These are phyloP conservation scores for Biscogniauxia sp. DNA, from an alignment of 2,329 filamentous ascomycete species.

Conservation along the genomic window DNA sequence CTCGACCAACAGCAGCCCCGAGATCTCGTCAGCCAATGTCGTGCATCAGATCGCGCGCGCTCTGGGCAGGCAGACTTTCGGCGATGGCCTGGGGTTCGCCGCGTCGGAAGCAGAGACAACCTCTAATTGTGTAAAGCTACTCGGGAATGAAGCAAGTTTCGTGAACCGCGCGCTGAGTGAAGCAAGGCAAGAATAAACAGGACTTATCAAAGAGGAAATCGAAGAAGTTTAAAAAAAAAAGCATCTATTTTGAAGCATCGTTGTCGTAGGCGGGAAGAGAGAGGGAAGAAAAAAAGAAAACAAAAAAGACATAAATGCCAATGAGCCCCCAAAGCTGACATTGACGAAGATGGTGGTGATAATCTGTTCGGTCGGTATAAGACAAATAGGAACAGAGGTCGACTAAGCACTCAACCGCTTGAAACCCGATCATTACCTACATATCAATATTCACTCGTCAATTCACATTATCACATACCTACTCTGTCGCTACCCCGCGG, in stretches of 20 bases:
- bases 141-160: conserved; percentile 21
- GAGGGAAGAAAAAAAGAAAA: no score
- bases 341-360: not conserved
- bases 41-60: conserved; percentile 17
- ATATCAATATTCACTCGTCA: not conserved
- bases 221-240: conserved; percentile 1
- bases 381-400: not conserved
- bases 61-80: conserved; percentile 14
- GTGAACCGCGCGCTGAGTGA: conserved; percentile 33
- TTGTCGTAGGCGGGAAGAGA: not conserved
- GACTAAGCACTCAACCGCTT: not conserved
- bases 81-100: conserved; percentile 4
- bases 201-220: conserved; percentile 4
- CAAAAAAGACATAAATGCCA: conserved; percentile 18
- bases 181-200: conserved; percentile 14
- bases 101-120: conserved; percentile 13
- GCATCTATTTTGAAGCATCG: conserved; percentile 5
- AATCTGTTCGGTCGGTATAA: not conserved
- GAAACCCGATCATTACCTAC: not conserved
- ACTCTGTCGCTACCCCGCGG: conserved; percentile 12
- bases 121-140: conserved; percentile 20
- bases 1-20: conserved; percentile 11
- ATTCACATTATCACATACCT: conserved; percentile 7
- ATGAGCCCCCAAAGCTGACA: conserved; percentile 9
- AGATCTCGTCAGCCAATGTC: conserved; percentile 5